These are phyloP conservation scores for Plasmodium sp. DNA, from an alignment of 169 alveolate species.

Conservation along the genomic window DNA sequence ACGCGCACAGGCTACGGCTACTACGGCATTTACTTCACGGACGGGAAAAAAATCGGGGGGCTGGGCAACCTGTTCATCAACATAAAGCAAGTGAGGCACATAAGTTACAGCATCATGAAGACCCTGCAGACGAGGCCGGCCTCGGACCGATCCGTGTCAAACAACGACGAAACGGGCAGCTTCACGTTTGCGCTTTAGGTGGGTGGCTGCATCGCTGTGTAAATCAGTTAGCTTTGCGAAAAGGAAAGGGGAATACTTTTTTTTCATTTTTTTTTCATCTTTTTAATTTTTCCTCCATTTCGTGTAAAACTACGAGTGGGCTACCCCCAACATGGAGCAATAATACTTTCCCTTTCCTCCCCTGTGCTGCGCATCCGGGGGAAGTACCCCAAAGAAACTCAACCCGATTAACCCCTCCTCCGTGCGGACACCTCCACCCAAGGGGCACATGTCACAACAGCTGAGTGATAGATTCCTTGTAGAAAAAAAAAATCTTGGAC, in stretches of 20 bases:
- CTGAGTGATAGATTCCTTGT: slow-evolving; percentile 18
- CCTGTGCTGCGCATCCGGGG: not conserved
- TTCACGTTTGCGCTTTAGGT: slow-evolving; percentile 34
- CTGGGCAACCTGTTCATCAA: slow-evolving; percentile 52
- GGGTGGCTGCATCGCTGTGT: not conserved
- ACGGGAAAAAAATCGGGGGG: slow-evolving; percentile 68
- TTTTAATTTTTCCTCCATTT: not conserved
- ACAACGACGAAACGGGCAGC: slow-evolving; percentile 66
- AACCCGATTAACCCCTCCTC: not conserved
- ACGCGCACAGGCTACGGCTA: slow-evolving; percentile 21
- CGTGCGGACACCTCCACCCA: not conserved
- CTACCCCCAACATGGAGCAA: not conserved
- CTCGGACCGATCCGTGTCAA: slow-evolving; percentile 53
- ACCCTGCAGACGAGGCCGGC: slow-evolving; percentile 29
- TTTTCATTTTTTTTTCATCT: not conserved
- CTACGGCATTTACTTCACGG: slow-evolving; percentile 60
- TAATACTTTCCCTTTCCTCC: not conserved
- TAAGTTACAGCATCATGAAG: slow-evolving; percentile 61
- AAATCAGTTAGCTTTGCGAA: not conserved
- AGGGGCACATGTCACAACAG: not conserved
- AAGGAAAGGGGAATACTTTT: not conserved
- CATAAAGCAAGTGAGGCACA: slow-evolving; percentile 63
- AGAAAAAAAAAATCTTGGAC: slow-evolving; percentile 32
- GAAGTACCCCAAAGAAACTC: not conserved
- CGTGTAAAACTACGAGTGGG: not conserved